Conservation (phyloP, 2,329 filamentous ascomycete species). For the Coleophoma eucalyptorum region DNA sequence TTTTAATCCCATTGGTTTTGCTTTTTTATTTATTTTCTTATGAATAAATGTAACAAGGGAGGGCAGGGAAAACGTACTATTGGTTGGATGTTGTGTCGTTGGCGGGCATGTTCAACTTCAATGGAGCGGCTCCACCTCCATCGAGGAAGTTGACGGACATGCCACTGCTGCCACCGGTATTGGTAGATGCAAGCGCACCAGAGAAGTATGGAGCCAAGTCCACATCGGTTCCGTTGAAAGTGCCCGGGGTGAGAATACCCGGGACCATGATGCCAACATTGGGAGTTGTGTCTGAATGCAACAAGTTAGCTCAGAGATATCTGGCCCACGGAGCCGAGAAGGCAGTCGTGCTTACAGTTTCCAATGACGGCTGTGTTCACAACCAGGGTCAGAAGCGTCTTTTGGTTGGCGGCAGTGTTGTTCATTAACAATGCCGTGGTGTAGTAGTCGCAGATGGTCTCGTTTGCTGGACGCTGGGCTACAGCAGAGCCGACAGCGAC, state of each 20-base stretch:
- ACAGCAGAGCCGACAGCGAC: conserved; percentile 22
- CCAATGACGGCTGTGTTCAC: conserved; percentile 63
- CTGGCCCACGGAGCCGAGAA: neutral
- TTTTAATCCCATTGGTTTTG: no score
- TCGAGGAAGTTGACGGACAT: conserved; percentile 57
- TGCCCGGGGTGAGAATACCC: conserved; percentile 52
- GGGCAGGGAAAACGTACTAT: conserved; percentile 37
- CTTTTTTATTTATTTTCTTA: neutral
- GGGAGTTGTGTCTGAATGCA: conserved; percentile 41
- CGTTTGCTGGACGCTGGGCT: conserved; percentile 44
- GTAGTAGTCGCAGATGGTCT: conserved; percentile 60
- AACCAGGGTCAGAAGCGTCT: conserved; percentile 49
- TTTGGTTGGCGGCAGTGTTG: conserved; percentile 56
- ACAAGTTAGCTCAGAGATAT: neutral
- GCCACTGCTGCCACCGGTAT: conserved; percentile 40
- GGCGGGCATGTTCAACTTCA: conserved; percentile 52
- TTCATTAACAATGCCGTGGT: conserved; percentile 54
- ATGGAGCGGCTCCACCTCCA: conserved; percentile 50
- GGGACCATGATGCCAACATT: conserved; percentile 49
- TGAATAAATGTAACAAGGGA: neutral
- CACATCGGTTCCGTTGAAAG: conserved; percentile 45
- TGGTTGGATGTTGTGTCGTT: conserved; percentile 47
- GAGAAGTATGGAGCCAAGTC: conserved; percentile 58
- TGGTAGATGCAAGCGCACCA: conserved; percentile 49
- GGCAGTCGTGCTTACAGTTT: conserved; percentile 40